A percentile compares a stretch with the other conserved stretches of the same genome.
phyloP scores from a whole-genome alignment of 495 filamentous ascomycete species.

The Daldinia grandis region DNA sequence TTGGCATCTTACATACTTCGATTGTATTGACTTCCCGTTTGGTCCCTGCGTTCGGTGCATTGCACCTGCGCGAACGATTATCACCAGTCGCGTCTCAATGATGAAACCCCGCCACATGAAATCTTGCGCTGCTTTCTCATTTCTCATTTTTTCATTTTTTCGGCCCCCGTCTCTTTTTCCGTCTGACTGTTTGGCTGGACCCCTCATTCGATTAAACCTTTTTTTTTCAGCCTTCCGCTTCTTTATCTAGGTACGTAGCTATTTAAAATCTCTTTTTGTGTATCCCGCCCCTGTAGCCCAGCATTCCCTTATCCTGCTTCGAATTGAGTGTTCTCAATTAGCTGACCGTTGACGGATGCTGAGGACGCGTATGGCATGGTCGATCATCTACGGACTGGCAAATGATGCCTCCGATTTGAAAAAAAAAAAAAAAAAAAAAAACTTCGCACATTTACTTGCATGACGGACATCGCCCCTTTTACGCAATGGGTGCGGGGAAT shows the following conservation, averaged over 20 bases:
- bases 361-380: constrained; percentile 26
- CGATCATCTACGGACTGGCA: constrained; percentile 15
- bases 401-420: constrained; percentile 15
- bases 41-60: constrained; percentile 36
- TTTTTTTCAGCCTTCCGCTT: constrained; percentile 17
- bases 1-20: neutral
- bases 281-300: constrained; percentile 30
- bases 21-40: constrained; percentile 20
- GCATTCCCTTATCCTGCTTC: constrained; percentile 16
- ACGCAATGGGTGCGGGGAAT: constrained; percentile 23
- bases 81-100: constrained; percentile 29
- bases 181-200: constrained; percentile 8
- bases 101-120: constrained; percentile 43
- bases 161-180: neutral
- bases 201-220: constrained; percentile 19
- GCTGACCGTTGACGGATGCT: constrained; percentile 15
- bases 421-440: too few relatives aligned
- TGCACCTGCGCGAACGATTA: constrained; percentile 25
- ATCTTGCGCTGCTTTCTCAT: constrained; percentile 16
- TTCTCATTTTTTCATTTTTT: constrained; percentile 17
- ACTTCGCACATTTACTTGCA: constrained; percentile 27
- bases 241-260: constrained; percentile 1
- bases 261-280: constrained; percentile 24
- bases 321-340: constrained; percentile 23
- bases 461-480: constrained; percentile 14